Percentiles rank a stretch among this genome's conserved stretches.
phyloP scores from a whole-genome alignment of 805 yeast genomes.

The Saccharomycopsis olivae region DNA sequence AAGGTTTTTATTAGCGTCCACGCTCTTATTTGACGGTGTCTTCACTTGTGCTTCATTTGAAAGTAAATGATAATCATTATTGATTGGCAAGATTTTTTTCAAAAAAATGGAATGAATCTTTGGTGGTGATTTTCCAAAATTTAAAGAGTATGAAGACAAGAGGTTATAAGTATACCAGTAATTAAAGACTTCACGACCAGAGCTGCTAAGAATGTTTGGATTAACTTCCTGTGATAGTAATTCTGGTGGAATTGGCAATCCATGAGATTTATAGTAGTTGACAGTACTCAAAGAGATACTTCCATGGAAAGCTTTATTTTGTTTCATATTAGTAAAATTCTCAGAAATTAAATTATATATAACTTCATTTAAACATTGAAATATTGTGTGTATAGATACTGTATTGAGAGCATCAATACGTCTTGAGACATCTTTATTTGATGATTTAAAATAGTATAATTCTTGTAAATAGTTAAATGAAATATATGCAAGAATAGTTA shows the following conservation, averaged over 20 bases:
- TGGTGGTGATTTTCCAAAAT: conserved; percentile 32
- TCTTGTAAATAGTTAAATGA: conserved; percentile 30
- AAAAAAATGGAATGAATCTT: conserved; percentile 25
- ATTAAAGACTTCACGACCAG: conserved; percentile 20
- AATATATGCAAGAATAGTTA: conserved; percentile 34
- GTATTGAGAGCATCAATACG: neutral
- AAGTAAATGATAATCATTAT: conserved; percentile 20
- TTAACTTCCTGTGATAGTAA: conserved; percentile 11
- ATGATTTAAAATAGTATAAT: conserved; percentile 11
- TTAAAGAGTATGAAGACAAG: conserved; percentile 33
- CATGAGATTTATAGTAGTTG: conserved; percentile 34
- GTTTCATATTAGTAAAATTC: conserved; percentile 14
- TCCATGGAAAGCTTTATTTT: conserved; percentile 30
- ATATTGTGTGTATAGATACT: conserved; percentile 36
- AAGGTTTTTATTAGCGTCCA: conserved; percentile 19
- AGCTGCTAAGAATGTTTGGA: conserved; percentile 13
- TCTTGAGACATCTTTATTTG: neutral
- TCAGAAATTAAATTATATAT: conserved; percentile 33
- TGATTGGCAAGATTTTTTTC: conserved; percentile 22
- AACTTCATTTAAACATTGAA: conserved; percentile 40
- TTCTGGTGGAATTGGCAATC: conserved; percentile 41
- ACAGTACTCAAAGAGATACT: conserved; percentile 44
- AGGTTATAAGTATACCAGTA: conserved; percentile 40
- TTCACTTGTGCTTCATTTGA: conserved; percentile 12
- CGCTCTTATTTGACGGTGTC: conserved; percentile 15